Evolutionary conservation across 306 rosid genomes (phyloP).

Genomic region (Bauhinia variegata): DNA sequence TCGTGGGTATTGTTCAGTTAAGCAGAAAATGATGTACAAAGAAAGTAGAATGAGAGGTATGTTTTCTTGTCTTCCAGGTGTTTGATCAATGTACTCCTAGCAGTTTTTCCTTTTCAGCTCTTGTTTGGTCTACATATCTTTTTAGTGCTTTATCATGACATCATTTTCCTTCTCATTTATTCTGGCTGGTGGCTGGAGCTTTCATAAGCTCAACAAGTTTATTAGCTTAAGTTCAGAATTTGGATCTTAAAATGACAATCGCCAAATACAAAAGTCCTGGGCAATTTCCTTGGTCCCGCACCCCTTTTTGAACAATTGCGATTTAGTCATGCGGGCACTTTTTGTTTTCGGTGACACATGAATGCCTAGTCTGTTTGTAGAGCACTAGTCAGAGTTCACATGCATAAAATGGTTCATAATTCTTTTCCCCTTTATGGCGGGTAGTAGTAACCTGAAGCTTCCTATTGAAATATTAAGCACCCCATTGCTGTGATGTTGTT

Average conservation of each 20-base stretch:
- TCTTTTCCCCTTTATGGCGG: neutral
- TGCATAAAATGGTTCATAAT: neutral
- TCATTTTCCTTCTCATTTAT: neutral
- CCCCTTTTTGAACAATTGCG: too few relatives aligned
- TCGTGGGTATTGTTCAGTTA: slow-evolving; percentile 26
- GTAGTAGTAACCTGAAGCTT: neutral
- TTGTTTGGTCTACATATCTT: neutral
- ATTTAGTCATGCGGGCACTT: too few relatives aligned
- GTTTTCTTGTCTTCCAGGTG: neutral
- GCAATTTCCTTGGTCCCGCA: too few relatives aligned
- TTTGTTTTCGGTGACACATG: too few relatives aligned
- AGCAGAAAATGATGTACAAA: slow-evolving; percentile 32
- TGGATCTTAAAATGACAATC: too few relatives aligned
- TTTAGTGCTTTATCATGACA: neutral
- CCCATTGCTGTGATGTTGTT: neutral
- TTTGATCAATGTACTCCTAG: neutral
- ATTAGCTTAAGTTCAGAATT: neutral
- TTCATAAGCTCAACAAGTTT: neutral
- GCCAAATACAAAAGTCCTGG: too few relatives aligned
- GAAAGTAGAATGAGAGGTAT: slow-evolving; percentile 26
- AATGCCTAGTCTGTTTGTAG: too few relatives aligned
- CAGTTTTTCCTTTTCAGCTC: neutral
- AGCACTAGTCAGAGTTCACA: too few relatives aligned
- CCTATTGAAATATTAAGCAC: neutral
- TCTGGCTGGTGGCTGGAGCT: neutral